Evolutionary conservation across 495 filamentous ascomycete genomes (phyloP).

Genomic region (Daldinia childiae): DNA sequence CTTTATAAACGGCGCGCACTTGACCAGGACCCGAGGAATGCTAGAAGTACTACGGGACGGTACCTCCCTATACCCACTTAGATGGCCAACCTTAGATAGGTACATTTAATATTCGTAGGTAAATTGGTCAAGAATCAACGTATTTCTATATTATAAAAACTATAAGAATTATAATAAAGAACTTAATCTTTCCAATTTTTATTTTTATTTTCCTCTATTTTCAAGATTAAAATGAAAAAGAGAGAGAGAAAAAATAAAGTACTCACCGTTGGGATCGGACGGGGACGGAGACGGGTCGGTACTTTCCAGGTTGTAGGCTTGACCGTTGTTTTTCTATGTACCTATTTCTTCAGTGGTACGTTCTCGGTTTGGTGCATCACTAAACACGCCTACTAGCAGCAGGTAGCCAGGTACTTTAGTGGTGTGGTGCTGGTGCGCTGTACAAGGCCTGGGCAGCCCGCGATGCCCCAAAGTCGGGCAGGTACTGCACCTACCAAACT

Average conservation of each 20-base stretch:
- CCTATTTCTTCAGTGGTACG: slow-evolving; percentile 31
- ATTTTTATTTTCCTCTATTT: not conserved
- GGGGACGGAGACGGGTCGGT: slow-evolving; percentile 3
- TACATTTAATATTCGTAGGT: no score
- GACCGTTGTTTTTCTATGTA: slow-evolving; percentile 22
- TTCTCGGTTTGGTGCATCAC: slow-evolving; percentile 42
- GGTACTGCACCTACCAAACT: slow-evolving; percentile 18
- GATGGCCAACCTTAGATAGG: not conserved
- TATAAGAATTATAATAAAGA: not conserved
- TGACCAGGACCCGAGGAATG: slow-evolving; percentile 38
- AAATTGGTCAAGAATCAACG: not conserved
- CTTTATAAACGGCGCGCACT: slow-evolving; percentile 36
- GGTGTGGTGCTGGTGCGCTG: slow-evolving; percentile 31
- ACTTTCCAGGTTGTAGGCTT: not conserved
- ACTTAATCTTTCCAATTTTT: not conserved
- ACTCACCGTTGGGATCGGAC: not conserved
- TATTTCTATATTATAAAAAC: not conserved
- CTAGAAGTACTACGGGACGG: not conserved
- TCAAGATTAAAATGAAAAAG: not conserved
- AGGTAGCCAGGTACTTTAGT: slow-evolving; percentile 27
- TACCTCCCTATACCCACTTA: slow-evolving; percentile 6
- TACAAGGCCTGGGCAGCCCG: slow-evolving; percentile 22
- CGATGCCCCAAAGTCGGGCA: slow-evolving; percentile 17
- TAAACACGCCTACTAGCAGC: slow-evolving; percentile 37
- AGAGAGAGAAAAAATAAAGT: not conserved